phyloP scores from a whole-genome alignment of 768 basidiomycete species.

The Mycena crocata region DNA sequence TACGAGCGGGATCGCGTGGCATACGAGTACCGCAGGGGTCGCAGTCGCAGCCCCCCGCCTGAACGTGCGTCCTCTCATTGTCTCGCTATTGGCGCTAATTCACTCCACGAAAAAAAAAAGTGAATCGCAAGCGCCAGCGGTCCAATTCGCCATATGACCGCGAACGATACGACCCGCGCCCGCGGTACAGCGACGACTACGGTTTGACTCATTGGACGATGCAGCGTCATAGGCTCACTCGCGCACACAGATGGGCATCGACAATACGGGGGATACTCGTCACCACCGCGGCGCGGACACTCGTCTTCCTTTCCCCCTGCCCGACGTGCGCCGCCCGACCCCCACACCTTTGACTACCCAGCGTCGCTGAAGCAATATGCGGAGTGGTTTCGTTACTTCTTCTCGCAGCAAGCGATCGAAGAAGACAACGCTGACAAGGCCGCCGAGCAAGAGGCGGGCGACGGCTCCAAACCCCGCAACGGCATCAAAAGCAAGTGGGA shows the following conservation, averaged over 20 bases:
- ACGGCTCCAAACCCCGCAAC: constrained; percentile 85
- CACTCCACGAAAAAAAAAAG: constrained; percentile 40
- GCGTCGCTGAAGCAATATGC: constrained; percentile 86
- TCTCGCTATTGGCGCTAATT: constrained; percentile 23
- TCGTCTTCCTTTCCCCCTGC: constrained; percentile 58
- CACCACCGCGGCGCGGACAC: constrained; percentile 73
- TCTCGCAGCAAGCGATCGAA: constrained; percentile 80
- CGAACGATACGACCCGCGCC: constrained; percentile 85
- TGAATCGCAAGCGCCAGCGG: constrained; percentile 82
- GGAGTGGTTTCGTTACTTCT: constrained; percentile 87
- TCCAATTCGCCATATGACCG: constrained; percentile 87
- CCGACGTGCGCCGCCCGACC: constrained; percentile 79
- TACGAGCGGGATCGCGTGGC: constrained; percentile 77
- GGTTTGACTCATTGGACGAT: constrained; percentile 58
- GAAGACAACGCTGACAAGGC: constrained; percentile 89
- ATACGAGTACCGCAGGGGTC: constrained; percentile 79
- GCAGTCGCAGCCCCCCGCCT: constrained; percentile 80
- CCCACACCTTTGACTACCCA: constrained; percentile 85
- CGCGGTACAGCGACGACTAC: constrained; percentile 84
- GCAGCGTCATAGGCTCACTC: constrained; percentile 19
- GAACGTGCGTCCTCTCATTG: constrained; percentile 61
- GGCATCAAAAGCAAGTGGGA: constrained; percentile 90
- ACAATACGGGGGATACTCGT: constrained; percentile 61
- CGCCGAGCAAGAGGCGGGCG: constrained; percentile 85
- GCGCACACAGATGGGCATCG: constrained; percentile 56